Conservation (phyloP, 176 grass and related monocot species). For the Bonia amplexicaulis region DNA sequence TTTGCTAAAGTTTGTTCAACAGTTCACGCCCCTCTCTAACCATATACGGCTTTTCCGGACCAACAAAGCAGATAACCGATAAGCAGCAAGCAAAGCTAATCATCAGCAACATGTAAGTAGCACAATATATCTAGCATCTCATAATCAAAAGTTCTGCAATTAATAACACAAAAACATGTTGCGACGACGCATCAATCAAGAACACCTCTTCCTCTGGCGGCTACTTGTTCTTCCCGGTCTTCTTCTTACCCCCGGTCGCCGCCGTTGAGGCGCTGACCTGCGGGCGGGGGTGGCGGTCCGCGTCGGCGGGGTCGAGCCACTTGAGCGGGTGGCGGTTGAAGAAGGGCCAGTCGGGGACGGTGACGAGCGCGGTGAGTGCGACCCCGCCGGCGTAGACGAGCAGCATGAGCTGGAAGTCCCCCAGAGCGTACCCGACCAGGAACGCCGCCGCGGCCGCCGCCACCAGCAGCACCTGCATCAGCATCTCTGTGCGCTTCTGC, state of each 20-base stretch:
- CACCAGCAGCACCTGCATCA: constrained; percentile 89
- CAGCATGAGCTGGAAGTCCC: constrained; percentile 79
- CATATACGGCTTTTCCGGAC: neutral
- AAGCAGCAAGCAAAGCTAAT: neutral
- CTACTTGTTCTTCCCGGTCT: constrained; percentile 73
- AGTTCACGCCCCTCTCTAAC: neutral
- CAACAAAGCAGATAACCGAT: neutral
- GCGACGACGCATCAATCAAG: neutral
- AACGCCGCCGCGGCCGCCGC: constrained; percentile 59
- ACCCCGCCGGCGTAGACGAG: constrained; percentile 76
- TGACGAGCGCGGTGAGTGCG: constrained; percentile 74
- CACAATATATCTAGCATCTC: constrained; percentile 4
- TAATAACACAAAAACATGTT: constrained; percentile 6
- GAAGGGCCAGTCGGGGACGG: constrained; percentile 81
- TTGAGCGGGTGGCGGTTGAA: constrained; percentile 77
- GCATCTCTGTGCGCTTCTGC: constrained; percentile 81
- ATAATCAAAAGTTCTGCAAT: constrained; percentile 8
- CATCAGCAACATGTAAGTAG: neutral
- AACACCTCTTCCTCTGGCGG: neutral
- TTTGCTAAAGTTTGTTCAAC: neutral
- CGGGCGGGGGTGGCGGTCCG: constrained; percentile 74
- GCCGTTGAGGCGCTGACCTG: constrained; percentile 29
- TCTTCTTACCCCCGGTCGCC: constrained; percentile 56
- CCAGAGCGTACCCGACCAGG: constrained; percentile 47
- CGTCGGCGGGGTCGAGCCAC: constrained; percentile 74